These are phyloP conservation scores for Wickerhamiella spandovensis DNA, from an alignment of 805 yeast genomes.

Conservation along the genomic window DNA sequence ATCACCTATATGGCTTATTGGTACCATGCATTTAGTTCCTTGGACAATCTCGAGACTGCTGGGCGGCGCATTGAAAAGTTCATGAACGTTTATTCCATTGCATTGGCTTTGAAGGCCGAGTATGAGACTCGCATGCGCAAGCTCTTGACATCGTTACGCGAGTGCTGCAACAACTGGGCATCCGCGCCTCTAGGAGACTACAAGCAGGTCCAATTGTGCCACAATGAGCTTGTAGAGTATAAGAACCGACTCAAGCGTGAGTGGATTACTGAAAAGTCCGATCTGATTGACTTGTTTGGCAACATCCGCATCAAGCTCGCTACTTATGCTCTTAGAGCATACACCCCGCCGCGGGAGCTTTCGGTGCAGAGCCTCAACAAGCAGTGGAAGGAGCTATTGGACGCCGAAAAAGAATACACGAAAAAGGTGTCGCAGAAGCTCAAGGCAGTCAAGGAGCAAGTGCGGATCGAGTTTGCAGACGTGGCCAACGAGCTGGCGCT, in stretches of 20 bases:
- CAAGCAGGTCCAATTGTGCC: conserved; percentile 19
- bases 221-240: conserved; percentile 19
- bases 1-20: conserved; percentile 47
- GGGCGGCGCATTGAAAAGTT: conserved; percentile 28
- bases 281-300: conserved; percentile 24
- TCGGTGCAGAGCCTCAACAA: conserved; percentile 21
- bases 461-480: conserved; percentile 24
- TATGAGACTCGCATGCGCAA: conserved; percentile 24
- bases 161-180: conserved; percentile 20
- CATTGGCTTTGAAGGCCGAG: conserved; percentile 22
- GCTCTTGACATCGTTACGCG: conserved; percentile 19
- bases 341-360: conserved; percentile 25
- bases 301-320: conserved; percentile 28
- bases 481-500: conserved; percentile 24
- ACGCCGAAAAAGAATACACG: conserved; percentile 24
- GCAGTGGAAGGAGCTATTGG: conserved; percentile 23
- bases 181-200: conserved; percentile 16
- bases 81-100: conserved; percentile 23
- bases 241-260: conserved; percentile 23
- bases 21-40: conserved; percentile 34
- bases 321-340: conserved; percentile 24
- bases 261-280: conserved; percentile 29
- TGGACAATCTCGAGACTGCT: conserved; percentile 27
- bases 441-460: conserved; percentile 20
- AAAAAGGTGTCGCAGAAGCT: conserved; percentile 18